Percentiles rank a stretch among this genome's conserved stretches.
Conservation (phyloP, 192 early-diverging fungal genomes). For the Entomortierella parvispora region DNA sequence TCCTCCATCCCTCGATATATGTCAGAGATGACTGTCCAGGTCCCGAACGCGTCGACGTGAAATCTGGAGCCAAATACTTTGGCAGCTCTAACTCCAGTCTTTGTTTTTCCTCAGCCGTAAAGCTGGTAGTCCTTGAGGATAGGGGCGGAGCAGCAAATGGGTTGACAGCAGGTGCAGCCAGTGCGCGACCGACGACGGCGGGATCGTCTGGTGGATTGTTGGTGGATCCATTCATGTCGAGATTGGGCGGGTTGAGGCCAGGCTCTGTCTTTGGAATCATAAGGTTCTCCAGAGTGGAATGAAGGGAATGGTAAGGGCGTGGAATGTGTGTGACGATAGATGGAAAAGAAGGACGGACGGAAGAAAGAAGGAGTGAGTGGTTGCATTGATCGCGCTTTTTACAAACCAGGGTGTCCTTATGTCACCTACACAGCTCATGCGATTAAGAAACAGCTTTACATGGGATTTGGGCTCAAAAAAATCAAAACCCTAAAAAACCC, state of each 20-base stretch:
- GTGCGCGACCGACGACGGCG: no score
- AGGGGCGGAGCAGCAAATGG: background rate
- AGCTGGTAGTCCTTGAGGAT: constrained; percentile 1
- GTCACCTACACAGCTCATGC: no score
- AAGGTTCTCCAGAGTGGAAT: background rate
- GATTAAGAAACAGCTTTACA: no score
- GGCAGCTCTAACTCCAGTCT: constrained; percentile 50
- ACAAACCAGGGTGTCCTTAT: no score
- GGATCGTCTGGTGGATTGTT: background rate
- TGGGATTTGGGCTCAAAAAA: no score
- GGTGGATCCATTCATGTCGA: background rate
- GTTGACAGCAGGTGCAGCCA: background rate
- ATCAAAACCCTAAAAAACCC: no score
- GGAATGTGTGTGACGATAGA: no score
- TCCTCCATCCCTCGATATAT: constrained; percentile 88
- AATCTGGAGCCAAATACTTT: constrained; percentile 76
- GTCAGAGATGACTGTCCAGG: constrained; percentile 74
- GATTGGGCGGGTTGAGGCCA: background rate
- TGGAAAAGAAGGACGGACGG: background rate
- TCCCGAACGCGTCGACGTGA: constrained; percentile 69
- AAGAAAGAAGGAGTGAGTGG: background rate
- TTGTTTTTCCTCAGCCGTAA: constrained; percentile 28
- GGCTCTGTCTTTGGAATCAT: constrained; percentile 30
- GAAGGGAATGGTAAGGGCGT: no score
- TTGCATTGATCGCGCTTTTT: background rate